Evolutionary conservation across 23 red algal genomes (phyloP).

Genomic region (Agarophyton chilense): DNA sequence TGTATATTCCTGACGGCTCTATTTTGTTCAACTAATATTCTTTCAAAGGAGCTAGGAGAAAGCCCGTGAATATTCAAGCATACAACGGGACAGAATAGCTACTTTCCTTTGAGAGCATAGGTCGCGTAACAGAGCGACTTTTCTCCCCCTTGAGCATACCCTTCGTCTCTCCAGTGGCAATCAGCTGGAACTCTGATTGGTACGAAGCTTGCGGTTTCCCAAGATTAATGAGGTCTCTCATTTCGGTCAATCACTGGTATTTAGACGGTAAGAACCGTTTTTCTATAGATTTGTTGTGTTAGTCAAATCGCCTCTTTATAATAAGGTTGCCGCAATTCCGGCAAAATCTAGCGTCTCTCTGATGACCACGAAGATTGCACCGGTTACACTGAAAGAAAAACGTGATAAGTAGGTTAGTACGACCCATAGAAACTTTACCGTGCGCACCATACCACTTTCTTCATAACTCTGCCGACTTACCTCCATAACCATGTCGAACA

Average conservation of each 20-base stretch:
- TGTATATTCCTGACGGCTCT: too few relatives aligned
- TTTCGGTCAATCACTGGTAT: background rate
- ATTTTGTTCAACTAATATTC: background rate
- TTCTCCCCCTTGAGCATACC: too few relatives aligned
- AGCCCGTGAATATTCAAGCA: too few relatives aligned
- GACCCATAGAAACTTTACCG: background rate
- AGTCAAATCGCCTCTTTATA: slow-evolving; percentile 40
- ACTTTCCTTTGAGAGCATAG: too few relatives aligned
- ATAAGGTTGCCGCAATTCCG: slow-evolving; percentile 52
- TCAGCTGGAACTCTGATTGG: too few relatives aligned
- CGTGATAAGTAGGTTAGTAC: background rate
- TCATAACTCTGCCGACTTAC: background rate
- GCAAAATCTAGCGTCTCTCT: slow-evolving; percentile 68
- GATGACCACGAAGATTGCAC: slow-evolving; percentile 61
- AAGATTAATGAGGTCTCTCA: background rate
- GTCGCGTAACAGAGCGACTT: too few relatives aligned
- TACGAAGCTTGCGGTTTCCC: background rate
- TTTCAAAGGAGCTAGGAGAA: background rate
- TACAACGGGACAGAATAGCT: too few relatives aligned
- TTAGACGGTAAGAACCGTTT: background rate
- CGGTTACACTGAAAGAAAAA: slow-evolving; percentile 5
- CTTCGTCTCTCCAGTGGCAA: too few relatives aligned
- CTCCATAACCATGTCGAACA: slow-evolving; percentile 3
- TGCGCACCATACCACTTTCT: background rate
- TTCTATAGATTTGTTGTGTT: background rate